These are phyloP conservation scores for Aureobasidium melanogenum DNA, from an alignment of 2,329 filamentous ascomycete species.

Conservation along the genomic window DNA sequence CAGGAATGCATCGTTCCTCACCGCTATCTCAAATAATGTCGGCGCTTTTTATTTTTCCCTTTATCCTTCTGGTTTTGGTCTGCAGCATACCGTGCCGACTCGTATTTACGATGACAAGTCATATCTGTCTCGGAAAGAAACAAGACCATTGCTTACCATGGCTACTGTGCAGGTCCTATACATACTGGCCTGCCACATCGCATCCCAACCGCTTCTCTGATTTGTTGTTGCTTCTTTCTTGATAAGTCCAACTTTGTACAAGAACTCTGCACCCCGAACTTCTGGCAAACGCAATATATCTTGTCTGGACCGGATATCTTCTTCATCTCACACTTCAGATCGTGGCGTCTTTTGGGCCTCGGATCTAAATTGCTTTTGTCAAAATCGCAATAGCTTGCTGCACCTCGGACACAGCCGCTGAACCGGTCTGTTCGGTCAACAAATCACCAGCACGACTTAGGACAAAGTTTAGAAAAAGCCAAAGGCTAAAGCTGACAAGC, in stretches of 20 bases:
- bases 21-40: conserved; percentile 7
- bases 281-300: not conserved
- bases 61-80: conserved; percentile 7
- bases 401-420: conserved; percentile 6
- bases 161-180: conserved; percentile 3
- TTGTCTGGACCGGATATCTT: not conserved
- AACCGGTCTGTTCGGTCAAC: not conserved
- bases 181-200: conserved; percentile 4
- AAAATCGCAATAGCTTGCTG: conserved; percentile 3
- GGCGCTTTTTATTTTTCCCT: conserved; percentile 3
- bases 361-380: not conserved
- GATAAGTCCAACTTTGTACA: not conserved
- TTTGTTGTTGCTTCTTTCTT: not conserved
- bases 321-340: not conserved
- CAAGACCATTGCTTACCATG: conserved; percentile 8
- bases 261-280: not conserved
- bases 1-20: conserved; percentile 11
- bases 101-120: conserved; percentile 7
- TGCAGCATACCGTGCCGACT: conserved; percentile 10
- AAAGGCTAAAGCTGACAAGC: not conserved
- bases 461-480: not conserved
- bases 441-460: not conserved
- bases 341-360: not conserved
- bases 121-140: conserved; percentile 4
- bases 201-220: not conserved